Conservation (phyloP, 352 stramenopile species). For the Pseudoperonospora humuli region DNA sequence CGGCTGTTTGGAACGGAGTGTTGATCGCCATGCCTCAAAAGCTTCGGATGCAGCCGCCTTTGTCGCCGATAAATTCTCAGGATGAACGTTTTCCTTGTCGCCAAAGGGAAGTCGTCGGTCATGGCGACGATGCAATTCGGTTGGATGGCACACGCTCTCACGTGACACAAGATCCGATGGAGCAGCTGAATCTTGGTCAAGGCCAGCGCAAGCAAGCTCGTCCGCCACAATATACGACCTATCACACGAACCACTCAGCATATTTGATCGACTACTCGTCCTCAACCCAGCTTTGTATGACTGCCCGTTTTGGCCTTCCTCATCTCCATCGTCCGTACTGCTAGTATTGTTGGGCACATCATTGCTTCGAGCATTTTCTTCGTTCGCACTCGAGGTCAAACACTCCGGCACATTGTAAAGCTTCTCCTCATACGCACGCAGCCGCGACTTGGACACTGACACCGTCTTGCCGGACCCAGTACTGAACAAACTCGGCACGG, state of each 20-base stretch:
- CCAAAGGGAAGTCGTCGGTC: constrained; percentile 1
- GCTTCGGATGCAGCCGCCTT: constrained; percentile 12
- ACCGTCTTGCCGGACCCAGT: constrained; percentile 15
- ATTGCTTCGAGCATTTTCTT: not conserved
- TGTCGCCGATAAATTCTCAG: constrained; percentile 9
- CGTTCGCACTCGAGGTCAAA: not conserved
- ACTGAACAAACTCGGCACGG: constrained; percentile 13
- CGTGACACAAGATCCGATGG: constrained; percentile 1
- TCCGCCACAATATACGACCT: not conserved
- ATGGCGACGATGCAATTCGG: not conserved
- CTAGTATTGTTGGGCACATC: not conserved
- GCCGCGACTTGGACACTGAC: constrained; percentile 8
- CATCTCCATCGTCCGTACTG: not conserved
- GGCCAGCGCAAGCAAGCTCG: not conserved
- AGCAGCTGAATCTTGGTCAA: not conserved
- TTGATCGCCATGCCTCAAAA: constrained; percentile 10
- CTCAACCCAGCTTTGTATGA: not conserved
- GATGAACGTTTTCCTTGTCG: constrained; percentile 27
- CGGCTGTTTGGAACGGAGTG: constrained; percentile 3
- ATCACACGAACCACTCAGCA: not conserved
- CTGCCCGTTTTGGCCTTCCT: not conserved
- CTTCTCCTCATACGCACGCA: constrained; percentile 15
- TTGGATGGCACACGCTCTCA: not conserved
- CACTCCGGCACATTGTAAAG: not conserved
- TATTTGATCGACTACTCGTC: not conserved